A percentile compares a stretch with the other conserved stretches of the same genome.
Conservation (phyloP, 805 yeast genomes). For the Zygoascus tannicola region DNA sequence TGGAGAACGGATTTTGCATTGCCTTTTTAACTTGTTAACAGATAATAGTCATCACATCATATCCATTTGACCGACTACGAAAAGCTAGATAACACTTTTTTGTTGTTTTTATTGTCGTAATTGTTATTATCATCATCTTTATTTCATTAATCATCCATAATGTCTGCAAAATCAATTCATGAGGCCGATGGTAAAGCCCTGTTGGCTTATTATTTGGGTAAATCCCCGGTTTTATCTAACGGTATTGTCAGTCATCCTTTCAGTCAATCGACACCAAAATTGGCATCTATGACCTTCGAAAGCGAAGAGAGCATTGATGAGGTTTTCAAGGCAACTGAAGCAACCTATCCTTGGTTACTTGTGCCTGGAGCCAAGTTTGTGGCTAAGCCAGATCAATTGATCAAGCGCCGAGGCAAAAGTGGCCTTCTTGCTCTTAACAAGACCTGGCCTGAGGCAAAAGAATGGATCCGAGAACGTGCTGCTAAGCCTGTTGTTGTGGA, state of each 20-base stretch:
- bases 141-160: conserved; percentile 10
- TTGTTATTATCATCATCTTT: no score
- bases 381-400: conserved; percentile 39
- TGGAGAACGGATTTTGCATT: no score
- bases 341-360: conserved; percentile 34
- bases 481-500: conserved; percentile 34
- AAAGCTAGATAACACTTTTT: no score
- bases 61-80: no score
- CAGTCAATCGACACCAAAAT: conserved; percentile 28
- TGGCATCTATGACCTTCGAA: conserved; percentile 31
- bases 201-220: conserved; percentile 33
- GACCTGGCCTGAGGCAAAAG: conserved; percentile 36
- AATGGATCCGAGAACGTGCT: conserved; percentile 37
- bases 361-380: conserved; percentile 32
- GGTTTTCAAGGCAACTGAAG: conserved; percentile 31
- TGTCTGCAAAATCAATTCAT: conserved; percentile 38
- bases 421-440: conserved; percentile 36
- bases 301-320: conserved; percentile 24
- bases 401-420: conserved; percentile 39
- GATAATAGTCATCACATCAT: no score
- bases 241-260: no score
- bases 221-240: conserved; percentile 34
- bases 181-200: conserved; percentile 41
- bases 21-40: no score
- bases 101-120: no score